These are phyloP conservation scores for Globisporangium rhizosaccharum DNA, from an alignment of 352 stramenopile species.

Conservation along the genomic window DNA sequence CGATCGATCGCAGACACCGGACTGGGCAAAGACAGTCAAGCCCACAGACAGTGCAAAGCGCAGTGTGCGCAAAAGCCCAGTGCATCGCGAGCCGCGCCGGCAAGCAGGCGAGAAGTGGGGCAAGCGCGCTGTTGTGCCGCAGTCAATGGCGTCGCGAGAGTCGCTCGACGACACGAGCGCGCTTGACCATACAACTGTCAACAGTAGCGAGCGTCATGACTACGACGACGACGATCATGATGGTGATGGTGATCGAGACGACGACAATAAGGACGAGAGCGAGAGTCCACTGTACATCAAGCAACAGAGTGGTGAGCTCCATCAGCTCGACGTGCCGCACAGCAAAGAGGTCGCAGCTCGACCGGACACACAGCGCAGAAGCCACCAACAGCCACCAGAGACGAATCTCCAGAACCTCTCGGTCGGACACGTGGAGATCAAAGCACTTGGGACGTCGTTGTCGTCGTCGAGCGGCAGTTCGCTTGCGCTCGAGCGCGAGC, in stretches of 20 bases:
- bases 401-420: conserved; percentile 30
- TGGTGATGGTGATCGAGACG: background rate
- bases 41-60: conserved; percentile 4
- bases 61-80: conserved; percentile 13
- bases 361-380: background rate
- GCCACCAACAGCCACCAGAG: background rate
- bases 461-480: conserved; percentile 19
- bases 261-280: background rate
- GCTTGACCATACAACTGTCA: background rate
- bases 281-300: conserved; percentile 8
- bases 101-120: conserved; percentile 16
- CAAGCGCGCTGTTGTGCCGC: conserved; percentile 1
- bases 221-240: background rate
- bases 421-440: conserved; percentile 18
- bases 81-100: conserved; percentile 1
- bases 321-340: conserved; percentile 11
- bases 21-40: conserved; percentile 46
- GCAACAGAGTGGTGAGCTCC: conserved; percentile 10
- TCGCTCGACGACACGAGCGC: background rate
- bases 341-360: conserved; percentile 3
- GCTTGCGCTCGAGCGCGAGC: conserved; percentile 59
- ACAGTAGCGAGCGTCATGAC: background rate
- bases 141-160: conserved; percentile 1
- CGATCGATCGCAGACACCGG: conserved; percentile 52
- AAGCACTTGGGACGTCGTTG: background rate